Percentiles rank a stretch among this genome's conserved stretches.
These are phyloP conservation scores for Limonium bicolor DNA, from an alignment of 148 eudicot species.

Conservation along the genomic window DNA sequence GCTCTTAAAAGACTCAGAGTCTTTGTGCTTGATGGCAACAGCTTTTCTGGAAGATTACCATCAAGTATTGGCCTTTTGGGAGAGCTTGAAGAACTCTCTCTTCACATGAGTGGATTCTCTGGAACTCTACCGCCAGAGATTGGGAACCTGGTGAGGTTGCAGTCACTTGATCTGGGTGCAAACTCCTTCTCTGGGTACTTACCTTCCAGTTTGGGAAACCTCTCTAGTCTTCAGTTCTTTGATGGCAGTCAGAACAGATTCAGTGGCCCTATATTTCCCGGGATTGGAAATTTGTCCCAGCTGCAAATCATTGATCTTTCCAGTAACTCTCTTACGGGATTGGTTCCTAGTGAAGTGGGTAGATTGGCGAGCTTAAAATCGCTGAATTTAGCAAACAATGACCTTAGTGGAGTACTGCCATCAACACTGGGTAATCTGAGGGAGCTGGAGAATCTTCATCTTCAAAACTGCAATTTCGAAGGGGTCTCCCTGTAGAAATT, in stretches of 20 bases:
- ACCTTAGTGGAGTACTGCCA: conserved; percentile 40
- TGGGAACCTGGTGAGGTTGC: conserved; percentile 39
- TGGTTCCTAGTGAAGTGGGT: conserved; percentile 41
- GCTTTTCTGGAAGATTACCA: conserved; percentile 57
- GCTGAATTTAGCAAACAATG: conserved; percentile 21
- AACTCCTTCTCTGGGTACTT: conserved; percentile 60
- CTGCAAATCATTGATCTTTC: conserved; percentile 57
- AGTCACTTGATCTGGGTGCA: conserved; percentile 58
- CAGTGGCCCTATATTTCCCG: conserved; percentile 40
- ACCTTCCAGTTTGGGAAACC: conserved; percentile 46
- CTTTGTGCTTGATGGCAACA: conserved; percentile 64
- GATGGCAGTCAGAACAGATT: conserved; percentile 44
- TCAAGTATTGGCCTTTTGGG: conserved; percentile 46
- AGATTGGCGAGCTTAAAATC: conserved; percentile 23
- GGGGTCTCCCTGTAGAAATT: conserved; percentile 57
- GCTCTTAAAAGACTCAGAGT: conserved; percentile 28
- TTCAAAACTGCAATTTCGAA: conserved; percentile 41
- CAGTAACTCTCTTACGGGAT: conserved; percentile 38
- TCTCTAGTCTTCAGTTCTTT: conserved; percentile 38
- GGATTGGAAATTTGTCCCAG: conserved; percentile 34
- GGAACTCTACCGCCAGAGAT: conserved; percentile 66
- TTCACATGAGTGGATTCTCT: conserved; percentile 39
- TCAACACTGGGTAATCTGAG: conserved; percentile 37
- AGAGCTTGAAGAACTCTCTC: conserved; percentile 53
- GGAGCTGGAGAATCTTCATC: conserved; percentile 29